A percentile compares a stretch with the other conserved stretches of the same genome.
phyloP scores from a whole-genome alignment of 176 grass and related monocot genomes.

The Bromus sterilis region DNA sequence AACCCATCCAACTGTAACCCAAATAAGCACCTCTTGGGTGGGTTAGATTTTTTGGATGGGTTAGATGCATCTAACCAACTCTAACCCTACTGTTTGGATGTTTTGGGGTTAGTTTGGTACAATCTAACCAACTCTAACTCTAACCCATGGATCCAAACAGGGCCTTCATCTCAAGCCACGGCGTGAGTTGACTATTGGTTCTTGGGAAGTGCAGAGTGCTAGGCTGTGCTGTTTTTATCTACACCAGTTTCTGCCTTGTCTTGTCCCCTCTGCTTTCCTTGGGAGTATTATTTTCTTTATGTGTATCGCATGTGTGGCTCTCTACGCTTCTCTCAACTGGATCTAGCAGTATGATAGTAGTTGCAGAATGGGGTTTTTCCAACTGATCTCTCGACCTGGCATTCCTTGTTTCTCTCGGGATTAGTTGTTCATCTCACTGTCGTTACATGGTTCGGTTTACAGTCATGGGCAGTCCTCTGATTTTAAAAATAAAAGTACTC shows the following conservation, averaged over 20 bases:
- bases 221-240: background rate
- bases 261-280: background rate
- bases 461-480: background rate
- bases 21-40: no score
- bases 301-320: background rate
- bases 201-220: slow-evolving; percentile 1
- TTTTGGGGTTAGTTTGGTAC: no score
- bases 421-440: slow-evolving; percentile 40
- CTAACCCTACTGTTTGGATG: no score
- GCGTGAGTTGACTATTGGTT: slow-evolving; percentile 16
- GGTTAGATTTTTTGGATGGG: no score
- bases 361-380: background rate
- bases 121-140: no score
- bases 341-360: background rate
- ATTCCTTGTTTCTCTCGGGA: slow-evolving; percentile 40
- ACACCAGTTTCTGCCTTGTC: background rate
- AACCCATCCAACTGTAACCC: no score
- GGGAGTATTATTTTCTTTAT: background rate
- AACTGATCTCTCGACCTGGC: slow-evolving; percentile 11
- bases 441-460: slow-evolving; percentile 15
- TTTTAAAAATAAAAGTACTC: background rate
- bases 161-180: background rate
- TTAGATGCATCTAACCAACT: no score
- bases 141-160: no score
- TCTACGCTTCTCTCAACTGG: slow-evolving; percentile 13